Base-by-base conservation (phyloP, 2,329 filamentous ascomycete genomes). In the Colletotrichum costaricense region DNA sequence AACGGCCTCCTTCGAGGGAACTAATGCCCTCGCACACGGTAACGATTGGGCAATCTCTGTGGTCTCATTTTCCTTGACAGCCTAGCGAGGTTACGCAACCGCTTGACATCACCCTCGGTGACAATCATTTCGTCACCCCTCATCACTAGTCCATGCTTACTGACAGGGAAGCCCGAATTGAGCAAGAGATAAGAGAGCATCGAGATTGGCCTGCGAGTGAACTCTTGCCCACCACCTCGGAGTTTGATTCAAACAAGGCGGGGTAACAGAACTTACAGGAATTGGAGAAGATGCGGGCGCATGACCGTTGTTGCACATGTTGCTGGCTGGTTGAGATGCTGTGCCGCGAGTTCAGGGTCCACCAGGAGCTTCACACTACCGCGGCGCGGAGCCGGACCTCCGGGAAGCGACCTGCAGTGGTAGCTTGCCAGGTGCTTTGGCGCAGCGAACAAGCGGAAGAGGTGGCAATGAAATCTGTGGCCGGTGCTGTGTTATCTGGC, bases 301-400 rank as follows among this genome's bases (percentile, higher is more conserved):
- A 49, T 64, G 70, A 65, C 67, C 55, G 46, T 33, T 7, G 35
- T 57, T 28, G 56, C n/a, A 52, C 69, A 68, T 54, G 49, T 63
- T 46, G 49, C 58, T 58, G 28, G 68, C 58, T 24, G 54, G 69
- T 38, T 52, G 11, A 65, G 22, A 56, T 35, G n/a, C 42, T 35
- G n/a, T 49, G n/a, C 46, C 30, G 28, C 52, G 52, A 57, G 24
- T 54, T 49, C 35, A 49, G 46, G 30, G 33, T 62, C 56, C 46
- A 57, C 68, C 19, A 24, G 24, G 49, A 52, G 55, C 28, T 28
- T 35, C 33, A 35, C 11, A 12, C 70, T 62, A 55, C 49, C 35
- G 60, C 60, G 62, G 67, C 46, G 56, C 71, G 49, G 35, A 70
- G 71, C 59, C 67, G 70, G 67, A 70, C 33, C 26, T 70, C 60